Evolutionary conservation across 1,139 yeast species (phyloP), one percentile per base, ranked within the genome.

Genomic region (Lodderomyces elongisporus): DNA sequence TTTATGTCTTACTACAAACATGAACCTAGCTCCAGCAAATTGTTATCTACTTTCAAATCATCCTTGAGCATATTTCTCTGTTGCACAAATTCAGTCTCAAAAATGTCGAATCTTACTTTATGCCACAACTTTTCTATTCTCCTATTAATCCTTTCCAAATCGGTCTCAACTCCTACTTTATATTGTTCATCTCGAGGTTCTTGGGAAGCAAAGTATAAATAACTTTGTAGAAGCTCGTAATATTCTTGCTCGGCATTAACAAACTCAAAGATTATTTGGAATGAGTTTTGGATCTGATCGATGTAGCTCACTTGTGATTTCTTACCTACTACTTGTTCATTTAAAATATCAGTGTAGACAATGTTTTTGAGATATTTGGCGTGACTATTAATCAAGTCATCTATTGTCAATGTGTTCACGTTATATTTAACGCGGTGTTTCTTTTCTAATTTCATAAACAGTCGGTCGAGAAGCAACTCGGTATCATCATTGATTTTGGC

Each of bases 301-400:
- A 74, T 63, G 41, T 60, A 72, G 12, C 60, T 55, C 17, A 54
- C 48, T 1, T 68, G 66, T 0, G 77, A 64, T 8, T 45, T 32
- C 30, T 58, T 61, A 0, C 79, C 79, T 14, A 51, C 47, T 1
- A 54, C 45, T 9, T 51, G 44, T 7, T 57, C 62, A 36, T 54
- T 56, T n/a, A 65, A 46, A 4, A 77, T 43, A 34, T 66, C 70
- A 43, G 65, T 62, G 17, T 61, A 52, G 13, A 70, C 60, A 13
- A 72, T 64, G 4, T 50, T 48, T 3, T 40, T 38, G 28, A 73
- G 54, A 45, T 69, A 77, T 1, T 48, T 44, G 5, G 49, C 41
- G 45, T 78, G 83, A 5, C 68, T 40, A 2, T 46, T 32, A 4
- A 63, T 59, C 14, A 77, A 45, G 27, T 74, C 77, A 45, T 77